phyloP scores from a whole-genome alignment of 495 filamentous ascomycete genomes.

The Pseudomonodictys pantanalensis region DNA sequence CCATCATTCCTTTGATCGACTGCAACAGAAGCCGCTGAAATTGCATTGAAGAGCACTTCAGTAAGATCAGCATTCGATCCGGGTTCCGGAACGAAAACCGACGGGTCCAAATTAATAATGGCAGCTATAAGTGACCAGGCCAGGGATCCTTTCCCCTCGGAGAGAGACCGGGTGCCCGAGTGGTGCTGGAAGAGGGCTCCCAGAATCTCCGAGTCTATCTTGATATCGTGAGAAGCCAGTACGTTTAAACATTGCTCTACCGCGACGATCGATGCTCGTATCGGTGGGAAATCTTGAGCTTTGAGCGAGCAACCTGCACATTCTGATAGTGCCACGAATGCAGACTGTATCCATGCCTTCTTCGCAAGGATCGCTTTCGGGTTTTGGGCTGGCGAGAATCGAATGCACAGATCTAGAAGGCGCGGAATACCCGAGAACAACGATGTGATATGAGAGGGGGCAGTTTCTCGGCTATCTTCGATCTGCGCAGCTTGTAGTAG shows the following conservation, averaged over 20 bases:
- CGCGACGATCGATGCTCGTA: conserved; percentile 5
- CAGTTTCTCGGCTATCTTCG: conserved; percentile 1
- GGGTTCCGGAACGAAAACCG: conserved; percentile 15
- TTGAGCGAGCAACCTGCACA: conserved; percentile 31
- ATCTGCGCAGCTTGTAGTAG: conserved; percentile 26
- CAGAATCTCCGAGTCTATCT: conserved; percentile 13
- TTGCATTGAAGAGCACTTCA: conserved; percentile 18
- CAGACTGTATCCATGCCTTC: conserved; percentile 38
- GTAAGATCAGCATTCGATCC: conserved; percentile 11
- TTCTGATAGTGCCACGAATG: conserved; percentile 34
- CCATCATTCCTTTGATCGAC: no score
- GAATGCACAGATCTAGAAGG: conserved; percentile 37
- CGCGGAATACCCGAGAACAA: conserved; percentile 28
- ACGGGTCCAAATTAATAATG: conserved; percentile 16
- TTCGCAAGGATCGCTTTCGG: conserved; percentile 30
- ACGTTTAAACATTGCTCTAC: conserved; percentile 8
- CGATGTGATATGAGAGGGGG: conserved; percentile 5
- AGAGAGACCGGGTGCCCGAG: conserved; percentile 17
- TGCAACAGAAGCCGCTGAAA: no score
- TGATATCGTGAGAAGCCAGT: conserved; percentile 5
- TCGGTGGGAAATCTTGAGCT: background rate
- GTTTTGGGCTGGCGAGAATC: conserved; percentile 21
- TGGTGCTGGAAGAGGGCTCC: conserved; percentile 28
- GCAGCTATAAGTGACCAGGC: conserved; percentile 27
- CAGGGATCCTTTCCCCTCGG: conserved; percentile 1